Percentiles rank a stretch among this genome's conserved stretches.
Evolutionary conservation across 176 grass and related monocot species (phyloP).

Genomic region (Microstegium vimineum): DNA sequence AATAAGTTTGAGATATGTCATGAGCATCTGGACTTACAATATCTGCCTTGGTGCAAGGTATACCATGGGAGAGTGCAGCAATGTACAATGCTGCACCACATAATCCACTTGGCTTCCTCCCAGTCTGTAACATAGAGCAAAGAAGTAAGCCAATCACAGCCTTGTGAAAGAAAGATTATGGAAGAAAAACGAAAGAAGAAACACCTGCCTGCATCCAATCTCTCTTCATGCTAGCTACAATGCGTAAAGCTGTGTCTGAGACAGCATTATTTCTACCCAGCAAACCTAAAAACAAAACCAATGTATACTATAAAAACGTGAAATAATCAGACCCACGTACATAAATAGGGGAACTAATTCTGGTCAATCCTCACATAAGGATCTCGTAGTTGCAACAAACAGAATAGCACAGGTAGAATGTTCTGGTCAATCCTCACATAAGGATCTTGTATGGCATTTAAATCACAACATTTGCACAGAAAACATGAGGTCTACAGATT

Average conservation of each 20-base stretch:
- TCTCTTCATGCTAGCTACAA: constrained; percentile 84
- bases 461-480: not conserved
- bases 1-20: constrained; percentile 9
- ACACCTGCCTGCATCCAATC: constrained; percentile 87
- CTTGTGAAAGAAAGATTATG: constrained; percentile 13
- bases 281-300: constrained; percentile 52
- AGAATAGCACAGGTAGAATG: not conserved
- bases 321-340: not conserved
- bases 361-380: not conserved
- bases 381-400: not conserved
- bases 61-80: constrained; percentile 66
- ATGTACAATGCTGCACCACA: constrained; percentile 96
- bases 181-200: constrained; percentile 5
- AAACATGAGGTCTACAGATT: not conserved
- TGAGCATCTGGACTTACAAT: constrained; percentile 50
- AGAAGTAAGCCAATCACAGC: constrained; percentile 2
- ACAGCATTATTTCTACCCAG: constrained; percentile 59
- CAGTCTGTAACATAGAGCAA: constrained; percentile 53
- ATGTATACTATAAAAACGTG: not conserved
- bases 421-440: not conserved
- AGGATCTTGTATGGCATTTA: not conserved
- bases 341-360: not conserved
- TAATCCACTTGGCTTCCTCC: constrained; percentile 90
- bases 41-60: constrained; percentile 74
- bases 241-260: constrained; percentile 66